Percentiles rank a stretch among this genome's conserved stretches.
phyloP scores from a whole-genome alignment of 177 flowering plant genomes.

The Vitis hybrid region DNA sequence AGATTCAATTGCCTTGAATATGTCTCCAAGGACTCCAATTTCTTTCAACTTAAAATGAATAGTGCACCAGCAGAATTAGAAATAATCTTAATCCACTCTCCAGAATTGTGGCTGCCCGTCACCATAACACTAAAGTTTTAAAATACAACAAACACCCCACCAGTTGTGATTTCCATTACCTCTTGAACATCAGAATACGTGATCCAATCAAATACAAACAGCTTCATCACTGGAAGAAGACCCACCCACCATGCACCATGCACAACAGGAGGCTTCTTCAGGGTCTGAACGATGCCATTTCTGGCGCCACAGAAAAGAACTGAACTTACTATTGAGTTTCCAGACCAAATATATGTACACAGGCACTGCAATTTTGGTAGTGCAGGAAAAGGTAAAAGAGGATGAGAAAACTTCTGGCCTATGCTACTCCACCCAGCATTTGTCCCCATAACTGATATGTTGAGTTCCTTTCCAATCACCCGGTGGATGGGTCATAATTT shows the following conservation, averaged over 20 bases:
- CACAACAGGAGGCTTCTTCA: not conserved
- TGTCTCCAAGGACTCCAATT: too few species aligned
- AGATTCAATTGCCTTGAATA: too few species aligned
- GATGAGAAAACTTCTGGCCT: not conserved
- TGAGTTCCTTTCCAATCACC: not conserved
- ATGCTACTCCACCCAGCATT: not conserved
- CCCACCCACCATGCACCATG: too few species aligned
- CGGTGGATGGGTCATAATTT: too few species aligned
- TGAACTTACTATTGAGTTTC: not conserved
- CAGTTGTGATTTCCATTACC: not conserved
- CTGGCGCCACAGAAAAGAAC: constrained; percentile 1
- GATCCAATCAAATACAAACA: not conserved
- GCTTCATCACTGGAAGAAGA: not conserved
- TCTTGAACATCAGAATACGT: not conserved
- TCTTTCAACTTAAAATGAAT: too few species aligned
- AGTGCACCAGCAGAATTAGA: too few species aligned
- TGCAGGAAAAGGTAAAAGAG: not conserved
- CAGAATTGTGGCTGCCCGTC: not conserved
- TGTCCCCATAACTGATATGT: not conserved
- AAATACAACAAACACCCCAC: not conserved
- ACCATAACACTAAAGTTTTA: not conserved
- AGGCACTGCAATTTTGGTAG: constrained; percentile 3
- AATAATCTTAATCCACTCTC: too few species aligned
- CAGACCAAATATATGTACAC: constrained; percentile 16
- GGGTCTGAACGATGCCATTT: not conserved